These are phyloP conservation scores for Silybum marianum DNA, from an alignment of 129 eudicot genomes.

Conservation along the genomic window DNA sequence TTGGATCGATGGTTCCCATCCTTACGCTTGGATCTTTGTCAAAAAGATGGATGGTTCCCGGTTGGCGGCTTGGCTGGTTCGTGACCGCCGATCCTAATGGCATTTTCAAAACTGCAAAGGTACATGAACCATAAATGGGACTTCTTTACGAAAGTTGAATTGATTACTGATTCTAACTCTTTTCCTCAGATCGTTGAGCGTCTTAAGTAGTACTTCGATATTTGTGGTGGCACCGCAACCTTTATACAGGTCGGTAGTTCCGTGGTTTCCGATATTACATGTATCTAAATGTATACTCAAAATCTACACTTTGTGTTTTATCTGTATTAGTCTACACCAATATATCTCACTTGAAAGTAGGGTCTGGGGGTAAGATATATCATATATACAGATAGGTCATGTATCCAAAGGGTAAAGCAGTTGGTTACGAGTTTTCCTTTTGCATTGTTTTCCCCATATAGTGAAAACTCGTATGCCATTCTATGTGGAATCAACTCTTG, in stretches of 20 bases:
- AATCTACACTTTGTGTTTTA: background rate
- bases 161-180: background rate
- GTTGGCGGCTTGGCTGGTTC: slow-evolving; percentile 99
- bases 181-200: slow-evolving; percentile 69
- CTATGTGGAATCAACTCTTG: no score
- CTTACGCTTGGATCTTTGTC: slow-evolving; percentile 92
- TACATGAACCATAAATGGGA: background rate
- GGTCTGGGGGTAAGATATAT: no score
- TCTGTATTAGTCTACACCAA: no score
- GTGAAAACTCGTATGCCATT: no score
- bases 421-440: no score
- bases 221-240: slow-evolving; percentile 89
- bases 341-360: no score
- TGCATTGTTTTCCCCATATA: no score
- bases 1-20: slow-evolving; percentile 79
- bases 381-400: no score
- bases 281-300: background rate
- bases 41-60: slow-evolving; percentile 96
- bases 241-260: slow-evolving; percentile 73
- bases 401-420: no score
- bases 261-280: no score
- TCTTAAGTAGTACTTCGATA: slow-evolving; percentile 79
- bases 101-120: slow-evolving; percentile 73
- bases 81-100: slow-evolving; percentile 75
- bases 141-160: background rate